Evolutionary conservation across 2,329 filamentous ascomycete genomes (phyloP), one percentile per base, ranked within the genome.

Genomic region (Cordyceps cicadae): DNA sequence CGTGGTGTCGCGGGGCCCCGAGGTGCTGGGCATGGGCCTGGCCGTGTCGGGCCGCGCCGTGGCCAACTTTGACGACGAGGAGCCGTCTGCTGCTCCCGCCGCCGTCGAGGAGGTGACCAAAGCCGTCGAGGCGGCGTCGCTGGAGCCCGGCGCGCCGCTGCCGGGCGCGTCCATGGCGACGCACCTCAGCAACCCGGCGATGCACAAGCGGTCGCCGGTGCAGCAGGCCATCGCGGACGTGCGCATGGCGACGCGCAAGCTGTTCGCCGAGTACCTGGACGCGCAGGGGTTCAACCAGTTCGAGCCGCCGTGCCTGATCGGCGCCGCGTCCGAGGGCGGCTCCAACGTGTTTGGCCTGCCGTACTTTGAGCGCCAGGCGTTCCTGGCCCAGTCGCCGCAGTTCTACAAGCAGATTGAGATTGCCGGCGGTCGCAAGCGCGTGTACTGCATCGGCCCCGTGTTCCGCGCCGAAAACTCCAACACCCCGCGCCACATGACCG

Each of bases 391-490:
- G 72, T 88, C 85, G 6, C 90, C 90, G 6, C 90, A 94, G 70
- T 88, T 94, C 67, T 92, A 93, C 76, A 94, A 95, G 79, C 90
- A 95, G 71, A 86, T 89, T 74, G 86, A 92, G 71, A 92, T 95
- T 72, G 88, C 89, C 1, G 87, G 88, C 62, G 87, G 89, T 26
- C 82, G 89, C 68, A 84, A 92, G 77, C 84, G 86, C 55, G 89
- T 94, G 55, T 90, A 87, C 76, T 86, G 89, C 69, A 86, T 92
- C 59, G 87, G 88, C 0, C 89, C 89, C 4, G 89, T 94, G 3
- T 95, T 93, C 80, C 81, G 90, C 63, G 90, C 90, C n/a, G 90
- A 94, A 74, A 84, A 93, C 76, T 89, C 85, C 59, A 93, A 93
- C 76, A 94, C 90, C 0, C 87, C 89, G 32, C 82, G 90, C 66